These are phyloP conservation scores for Senna siamea DNA, from an alignment of 306 rosid species.

Conservation along the genomic window DNA sequence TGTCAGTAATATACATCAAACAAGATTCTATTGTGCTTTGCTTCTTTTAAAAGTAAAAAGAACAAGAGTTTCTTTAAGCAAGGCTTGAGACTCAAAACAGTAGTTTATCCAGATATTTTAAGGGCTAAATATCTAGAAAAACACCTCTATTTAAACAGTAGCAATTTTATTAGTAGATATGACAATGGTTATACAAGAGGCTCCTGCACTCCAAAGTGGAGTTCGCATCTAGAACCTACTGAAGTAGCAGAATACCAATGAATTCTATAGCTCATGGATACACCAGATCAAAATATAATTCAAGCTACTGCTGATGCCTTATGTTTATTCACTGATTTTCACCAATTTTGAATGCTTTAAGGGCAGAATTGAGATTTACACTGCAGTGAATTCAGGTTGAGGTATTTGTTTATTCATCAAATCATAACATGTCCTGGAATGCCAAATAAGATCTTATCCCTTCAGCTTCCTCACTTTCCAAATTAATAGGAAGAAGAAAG, in stretches of 20 bases:
- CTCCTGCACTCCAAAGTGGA: slow-evolving; percentile 22
- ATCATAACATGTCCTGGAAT: neutral
- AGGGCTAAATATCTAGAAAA: neutral
- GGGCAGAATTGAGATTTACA: neutral
- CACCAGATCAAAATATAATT: neutral
- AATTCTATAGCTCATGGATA: slow-evolving; percentile 22
- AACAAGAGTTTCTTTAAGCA: neutral
- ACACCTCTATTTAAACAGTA: neutral
- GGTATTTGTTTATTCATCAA: neutral
- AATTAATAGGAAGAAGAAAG: slow-evolving; percentile 24
- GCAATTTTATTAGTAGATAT: slow-evolving; percentile 22
- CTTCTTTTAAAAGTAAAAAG: slow-evolving; percentile 27
- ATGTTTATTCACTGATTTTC: neutral
- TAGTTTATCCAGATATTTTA: slow-evolving; percentile 11
- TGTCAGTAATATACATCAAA: neutral
- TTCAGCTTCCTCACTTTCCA: slow-evolving; percentile 26
- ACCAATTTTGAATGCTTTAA: neutral
- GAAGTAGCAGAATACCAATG: slow-evolving; percentile 21
- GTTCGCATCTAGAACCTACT: slow-evolving; percentile 26
- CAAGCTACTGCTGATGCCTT: neutral
- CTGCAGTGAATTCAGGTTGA: neutral
- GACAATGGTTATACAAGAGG: slow-evolving; percentile 6
- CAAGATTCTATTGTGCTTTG: slow-evolving; percentile 14
- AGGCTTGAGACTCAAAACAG: neutral
- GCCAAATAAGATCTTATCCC: slow-evolving; percentile 4